Percentiles rank a stretch among this genome's conserved stretches.
These are phyloP conservation scores for Pseudocercospora fijiensis DNA, from an alignment of 2,329 filamentous ascomycete species.

Conservation along the genomic window DNA sequence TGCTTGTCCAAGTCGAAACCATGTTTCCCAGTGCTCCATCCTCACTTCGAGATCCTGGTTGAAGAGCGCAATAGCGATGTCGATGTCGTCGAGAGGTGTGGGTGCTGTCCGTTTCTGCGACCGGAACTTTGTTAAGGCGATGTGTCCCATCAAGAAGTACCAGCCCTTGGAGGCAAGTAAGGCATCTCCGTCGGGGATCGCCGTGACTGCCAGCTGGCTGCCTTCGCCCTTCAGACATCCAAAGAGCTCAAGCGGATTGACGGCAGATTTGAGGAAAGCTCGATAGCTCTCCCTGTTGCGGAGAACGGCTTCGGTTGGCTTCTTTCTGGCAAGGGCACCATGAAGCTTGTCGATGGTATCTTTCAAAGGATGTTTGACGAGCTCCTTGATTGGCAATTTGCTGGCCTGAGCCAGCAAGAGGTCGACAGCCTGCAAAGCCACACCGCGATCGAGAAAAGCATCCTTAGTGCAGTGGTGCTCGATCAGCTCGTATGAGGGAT, in stretches of 20 bases:
- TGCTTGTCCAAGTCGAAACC: conserved; percentile 83
- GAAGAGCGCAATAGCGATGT: conserved; percentile 76
- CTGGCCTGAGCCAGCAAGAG: conserved; percentile 78
- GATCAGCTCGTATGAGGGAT: conserved; percentile 40
- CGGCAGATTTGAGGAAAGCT: conserved; percentile 75
- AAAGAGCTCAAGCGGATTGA: conserved; percentile 78
- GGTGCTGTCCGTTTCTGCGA: conserved; percentile 69
- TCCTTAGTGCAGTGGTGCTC: conserved; percentile 77
- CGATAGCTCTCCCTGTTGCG: conserved; percentile 83
- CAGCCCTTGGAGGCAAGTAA: conserved; percentile 76
- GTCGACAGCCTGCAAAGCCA: conserved; percentile 78
- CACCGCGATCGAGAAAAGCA: conserved; percentile 73
- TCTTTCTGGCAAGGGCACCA: conserved; percentile 73
- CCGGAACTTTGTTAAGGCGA: conserved; percentile 83
- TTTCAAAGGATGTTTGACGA: conserved; percentile 88
- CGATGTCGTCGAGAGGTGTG: conserved; percentile 77
- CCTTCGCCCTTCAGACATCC: conserved; percentile 77
- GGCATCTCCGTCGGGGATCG: conserved; percentile 64
- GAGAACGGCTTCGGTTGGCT: conserved; percentile 74
- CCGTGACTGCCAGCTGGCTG: conserved; percentile 65
- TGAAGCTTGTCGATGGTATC: conserved; percentile 91
- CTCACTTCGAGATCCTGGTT: conserved; percentile 80
- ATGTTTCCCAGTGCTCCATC: conserved; percentile 80
- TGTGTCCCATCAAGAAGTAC: conserved; percentile 89
- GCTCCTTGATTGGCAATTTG: conserved; percentile 82